Evolutionary conservation across 2,329 filamentous ascomycete species (phyloP).

Genomic region (Neoascochyta sp.): DNA sequence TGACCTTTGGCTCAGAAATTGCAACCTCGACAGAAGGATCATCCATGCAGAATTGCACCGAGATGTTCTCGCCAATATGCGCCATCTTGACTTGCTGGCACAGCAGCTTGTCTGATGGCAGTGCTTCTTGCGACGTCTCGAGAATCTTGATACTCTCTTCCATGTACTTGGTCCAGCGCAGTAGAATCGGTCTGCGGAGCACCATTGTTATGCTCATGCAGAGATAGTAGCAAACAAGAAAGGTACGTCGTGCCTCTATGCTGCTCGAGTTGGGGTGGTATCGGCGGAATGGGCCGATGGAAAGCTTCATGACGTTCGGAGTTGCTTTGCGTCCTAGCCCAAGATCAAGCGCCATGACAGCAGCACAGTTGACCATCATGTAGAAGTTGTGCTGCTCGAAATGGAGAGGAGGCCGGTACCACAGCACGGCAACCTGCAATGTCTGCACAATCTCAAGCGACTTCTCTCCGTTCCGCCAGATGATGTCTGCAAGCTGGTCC

Average conservation of each 20-base stretch:
- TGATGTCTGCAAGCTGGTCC: slow-evolving; percentile 67
- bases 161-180: slow-evolving; percentile 62
- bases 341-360: slow-evolving; percentile 78
- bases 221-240: slow-evolving; percentile 60
- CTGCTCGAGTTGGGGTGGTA: slow-evolving; percentile 48
- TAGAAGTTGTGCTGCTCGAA: slow-evolving; percentile 89
- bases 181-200: slow-evolving; percentile 55
- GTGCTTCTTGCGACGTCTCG: slow-evolving; percentile 53
- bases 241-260: slow-evolving; percentile 56
- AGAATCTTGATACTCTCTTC: slow-evolving; percentile 59
- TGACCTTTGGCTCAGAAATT: slow-evolving; percentile 54
- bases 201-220: slow-evolving; percentile 57
- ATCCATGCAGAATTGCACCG: slow-evolving; percentile 55
- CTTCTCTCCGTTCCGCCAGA: slow-evolving; percentile 74
- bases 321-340: slow-evolving; percentile 63
- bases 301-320: slow-evolving; percentile 40
- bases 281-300: slow-evolving; percentile 31
- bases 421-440: slow-evolving; percentile 69
- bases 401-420: slow-evolving; percentile 80
- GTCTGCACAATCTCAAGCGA: slow-evolving; percentile 79
- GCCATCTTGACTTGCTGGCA: slow-evolving; percentile 58
- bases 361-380: slow-evolving; percentile 76
- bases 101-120: slow-evolving; percentile 55
- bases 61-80: slow-evolving; percentile 56
- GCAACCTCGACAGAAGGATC: slow-evolving; percentile 50